Base-by-base conservation (phyloP, 208 protist species). In the Acanthamoeba castellanii region DNA sequence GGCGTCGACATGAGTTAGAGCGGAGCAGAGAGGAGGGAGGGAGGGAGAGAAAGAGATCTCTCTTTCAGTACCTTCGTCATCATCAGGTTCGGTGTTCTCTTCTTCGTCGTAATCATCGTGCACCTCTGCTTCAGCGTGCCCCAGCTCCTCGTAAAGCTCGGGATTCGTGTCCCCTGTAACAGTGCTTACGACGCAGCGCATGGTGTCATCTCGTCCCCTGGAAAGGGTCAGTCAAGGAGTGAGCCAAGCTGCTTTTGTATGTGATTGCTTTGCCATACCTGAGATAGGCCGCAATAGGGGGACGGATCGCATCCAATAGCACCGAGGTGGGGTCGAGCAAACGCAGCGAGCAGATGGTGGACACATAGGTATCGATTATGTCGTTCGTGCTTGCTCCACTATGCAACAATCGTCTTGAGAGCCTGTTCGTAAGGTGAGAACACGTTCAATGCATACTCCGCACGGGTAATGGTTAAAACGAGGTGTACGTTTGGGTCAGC, bases 141-240 rank as follows among this genome's bases (percentile, higher is more conserved):
- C 87, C n/a, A 92, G 64, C 37, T 92, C 87, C 16, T 92, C 87
- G n/a, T 92, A 74, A 9, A 92, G 87, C 61, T 92, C 87, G n/a
- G 61, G n/a, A n/a, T 92, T 92, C 20, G 55, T 22, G 37, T 92
- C 87, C 27, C 64, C 81, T 0, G 61, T 92, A 16, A 92, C 61
- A 7, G 55, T 74, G 59, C 61, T 92, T 5, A 92, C 64, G 18
- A 92, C 64, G 87, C 87, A 92, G 0, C 87, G 30, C 20, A 92
- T 50, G 8, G 87, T 92, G 25, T 92, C 87, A n/a, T 92, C 87
- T 37, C 87, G 27, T 76, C 64, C 87, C 66, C 87, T 92, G 82
- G 6, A 34, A 42, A 32, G 0, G 81, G 0, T 47, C 5, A 11
- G 7, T 13, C 9, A 8, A 68, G 27, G 81, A n/a, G 32, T 66